Evolutionary conservation across 2,329 filamentous ascomycete species (phyloP), one percentile per base, ranked within the genome.

Genomic region (Ophiostoma pallidulum): DNA sequence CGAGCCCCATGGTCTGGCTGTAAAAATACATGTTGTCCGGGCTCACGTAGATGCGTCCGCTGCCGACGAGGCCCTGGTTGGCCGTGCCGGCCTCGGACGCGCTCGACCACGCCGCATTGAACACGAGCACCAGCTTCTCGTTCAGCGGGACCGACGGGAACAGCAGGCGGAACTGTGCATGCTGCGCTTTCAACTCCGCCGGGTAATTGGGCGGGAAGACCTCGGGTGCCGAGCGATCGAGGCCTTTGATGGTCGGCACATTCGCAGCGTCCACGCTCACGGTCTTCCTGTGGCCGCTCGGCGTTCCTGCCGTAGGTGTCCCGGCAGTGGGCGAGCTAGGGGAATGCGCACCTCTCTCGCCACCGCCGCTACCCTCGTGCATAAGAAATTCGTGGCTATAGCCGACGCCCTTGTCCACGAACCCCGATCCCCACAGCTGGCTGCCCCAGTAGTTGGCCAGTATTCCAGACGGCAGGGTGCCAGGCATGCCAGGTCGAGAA

Each of bases 391-490:
- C n/a, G n/a, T n/a, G n/a, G n/a, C n/a, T n/a, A n/a, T n/a, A 32
- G 4, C 36, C 45, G 29, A 13, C 16, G 8, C 44, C 48, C 7
- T 35, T 26, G 19, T 43, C 10, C 13, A 57, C 53, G 8, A 54
- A 57, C 6, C 57, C 57, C 1, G 61, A 57, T 37, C 61, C 65
- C 86, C 89, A 95, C 40, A 89, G 82, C 48, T 80, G 84, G 58
- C 82, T 94, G 42, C 91, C 91, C 91, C 91, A 97, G 48, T 94
- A 77, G 61, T 97, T 97, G 28, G 90, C 90, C 70, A 95, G 78
- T 52, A 96, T 80, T 13, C 87, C 88, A 42, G 85, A 86, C 1
- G 90, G 87, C 65, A 95, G 79, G 19, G 77, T 77, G 36, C 84
- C 78, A n/a, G 74, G 74, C 40, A 72, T 77, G n/a, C 80, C 80